Base-by-base conservation (phyloP, 2,329 filamentous ascomycete genomes). In the Pleochaeta shiraiana region DNA sequence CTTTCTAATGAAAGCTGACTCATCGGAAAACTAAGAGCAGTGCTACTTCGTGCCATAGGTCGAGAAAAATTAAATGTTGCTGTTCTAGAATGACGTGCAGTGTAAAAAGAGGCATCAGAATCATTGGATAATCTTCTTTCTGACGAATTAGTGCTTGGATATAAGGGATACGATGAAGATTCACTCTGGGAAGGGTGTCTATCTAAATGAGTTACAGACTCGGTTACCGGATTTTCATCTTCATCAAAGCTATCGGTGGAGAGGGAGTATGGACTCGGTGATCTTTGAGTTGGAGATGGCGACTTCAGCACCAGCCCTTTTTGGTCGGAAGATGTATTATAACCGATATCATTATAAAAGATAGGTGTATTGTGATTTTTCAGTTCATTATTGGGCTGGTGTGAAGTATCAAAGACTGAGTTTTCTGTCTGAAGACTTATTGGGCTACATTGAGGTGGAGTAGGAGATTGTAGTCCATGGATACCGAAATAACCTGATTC, bases 11-110 rank as follows among this genome's bases (percentile, higher is more conserved):
- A 86, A 7, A 81, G 77, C 71, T 87, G 83, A 39, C 83, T 78
- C 11, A 79, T 78, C 60, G 83, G 83, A 53, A 76, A 73, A n/a
- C 86, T 74, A 65, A 70, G 69, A 47, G 79, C 76, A 19, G 81
- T 84, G 67, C 83, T 83, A 66, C 84, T 81, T 71, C 86, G 81
- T 74, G 92, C 96, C 66, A 95, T 76, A 0, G 93, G 93, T 53
- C 93, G 82, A 0, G 93, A 97, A 74, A 97, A 97, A 75, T 98
- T 97, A 75, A 95, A 92, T 0, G 87, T 83, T 0, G 90, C 87
- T 12, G 30, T 11, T 37, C 24, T 45, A 14, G 85, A 83, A 39
- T 90, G 75, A 33, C 77, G 75, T 37, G 74, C 75, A 14, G 81
- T 79, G 60, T 76, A 80, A 55, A 80, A 79, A 1, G 90, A 95